Conservation (phyloP, 306 rosid genomes). For the Prunus armeniaca region DNA sequence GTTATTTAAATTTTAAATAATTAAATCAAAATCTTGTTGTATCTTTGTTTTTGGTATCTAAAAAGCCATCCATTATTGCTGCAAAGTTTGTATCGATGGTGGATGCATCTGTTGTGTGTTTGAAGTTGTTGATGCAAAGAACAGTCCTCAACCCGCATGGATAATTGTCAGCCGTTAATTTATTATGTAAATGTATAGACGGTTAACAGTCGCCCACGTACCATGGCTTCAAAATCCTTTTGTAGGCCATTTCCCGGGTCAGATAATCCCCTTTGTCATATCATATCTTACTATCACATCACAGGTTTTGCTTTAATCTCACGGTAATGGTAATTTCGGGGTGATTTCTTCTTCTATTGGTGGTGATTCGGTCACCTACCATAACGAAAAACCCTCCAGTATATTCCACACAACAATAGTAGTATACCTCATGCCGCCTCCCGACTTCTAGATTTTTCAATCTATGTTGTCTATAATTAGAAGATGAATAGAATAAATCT, state of each 20-base stretch:
- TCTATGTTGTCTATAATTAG: background rate
- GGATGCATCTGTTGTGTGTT: background rate
- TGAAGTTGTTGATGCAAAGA: background rate
- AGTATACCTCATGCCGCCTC: background rate
- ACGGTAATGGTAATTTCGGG: background rate
- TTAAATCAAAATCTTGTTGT: background rate
- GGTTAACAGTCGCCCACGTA: too few species aligned
- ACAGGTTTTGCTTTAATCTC: conserved; percentile 2
- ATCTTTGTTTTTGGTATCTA: background rate
- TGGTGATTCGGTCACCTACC: conserved; percentile 39
- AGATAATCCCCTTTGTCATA: background rate
- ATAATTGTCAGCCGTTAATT: too few species aligned
- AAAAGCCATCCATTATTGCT: conserved; percentile 10
- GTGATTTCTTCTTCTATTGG: conserved; percentile 8
- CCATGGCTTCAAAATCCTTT: background rate
- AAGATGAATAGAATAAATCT: background rate
- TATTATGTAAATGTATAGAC: too few species aligned
- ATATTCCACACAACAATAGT: conserved; percentile 12
- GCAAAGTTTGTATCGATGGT: background rate
- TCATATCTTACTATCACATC: background rate
- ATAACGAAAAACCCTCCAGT: conserved; percentile 22
- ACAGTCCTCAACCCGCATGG: too few species aligned
- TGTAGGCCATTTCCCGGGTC: background rate
- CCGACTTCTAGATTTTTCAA: conserved; percentile 5
- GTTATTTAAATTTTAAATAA: background rate